phyloP scores from a whole-genome alignment of 2,329 filamentous ascomycete genomes.

The Zarea fungicola region DNA sequence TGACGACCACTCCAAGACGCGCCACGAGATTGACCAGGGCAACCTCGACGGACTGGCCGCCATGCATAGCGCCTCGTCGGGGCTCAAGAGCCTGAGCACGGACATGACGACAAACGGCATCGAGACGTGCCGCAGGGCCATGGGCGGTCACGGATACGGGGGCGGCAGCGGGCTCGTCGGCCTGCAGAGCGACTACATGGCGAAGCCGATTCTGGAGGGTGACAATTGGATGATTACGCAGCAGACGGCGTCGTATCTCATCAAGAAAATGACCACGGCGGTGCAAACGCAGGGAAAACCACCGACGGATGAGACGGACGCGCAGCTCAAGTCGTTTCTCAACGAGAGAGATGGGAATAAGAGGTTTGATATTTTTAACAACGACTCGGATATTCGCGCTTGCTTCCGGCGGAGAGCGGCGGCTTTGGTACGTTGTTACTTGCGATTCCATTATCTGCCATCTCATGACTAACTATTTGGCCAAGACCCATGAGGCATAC shows the following conservation, averaged over 20 bases:
- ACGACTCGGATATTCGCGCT: constrained; percentile 63
- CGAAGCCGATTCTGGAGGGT: constrained; percentile 66
- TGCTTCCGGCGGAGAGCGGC: constrained; percentile 73
- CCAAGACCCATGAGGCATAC: constrained; percentile 4
- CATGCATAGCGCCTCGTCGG: constrained; percentile 71
- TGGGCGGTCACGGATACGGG: constrained; percentile 72
- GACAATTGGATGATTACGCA: constrained; percentile 82
- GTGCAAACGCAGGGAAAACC: constrained; percentile 58
- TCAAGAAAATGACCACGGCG: constrained; percentile 50
- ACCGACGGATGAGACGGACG: constrained; percentile 57
- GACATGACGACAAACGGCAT: constrained; percentile 69
- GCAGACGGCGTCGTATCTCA: constrained; percentile 70
- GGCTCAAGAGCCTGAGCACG: constrained; percentile 67
- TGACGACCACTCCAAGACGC: constrained; percentile 63
- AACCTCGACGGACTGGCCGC: constrained; percentile 59
- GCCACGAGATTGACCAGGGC: constrained; percentile 18
- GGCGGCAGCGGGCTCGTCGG: constrained; percentile 70
- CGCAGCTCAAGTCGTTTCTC: constrained; percentile 61
- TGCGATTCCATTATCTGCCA: too few relatives aligned
- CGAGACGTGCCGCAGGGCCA: constrained; percentile 68
- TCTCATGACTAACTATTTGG: background rate
- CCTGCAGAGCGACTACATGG: constrained; percentile 72
- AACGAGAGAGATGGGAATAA: constrained; percentile 63
- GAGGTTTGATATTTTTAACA: constrained; percentile 68
- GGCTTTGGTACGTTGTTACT: constrained; percentile 39